Conservation (phyloP, 2,329 filamentous ascomycete genomes). For the Fusarium drepaniforme region DNA sequence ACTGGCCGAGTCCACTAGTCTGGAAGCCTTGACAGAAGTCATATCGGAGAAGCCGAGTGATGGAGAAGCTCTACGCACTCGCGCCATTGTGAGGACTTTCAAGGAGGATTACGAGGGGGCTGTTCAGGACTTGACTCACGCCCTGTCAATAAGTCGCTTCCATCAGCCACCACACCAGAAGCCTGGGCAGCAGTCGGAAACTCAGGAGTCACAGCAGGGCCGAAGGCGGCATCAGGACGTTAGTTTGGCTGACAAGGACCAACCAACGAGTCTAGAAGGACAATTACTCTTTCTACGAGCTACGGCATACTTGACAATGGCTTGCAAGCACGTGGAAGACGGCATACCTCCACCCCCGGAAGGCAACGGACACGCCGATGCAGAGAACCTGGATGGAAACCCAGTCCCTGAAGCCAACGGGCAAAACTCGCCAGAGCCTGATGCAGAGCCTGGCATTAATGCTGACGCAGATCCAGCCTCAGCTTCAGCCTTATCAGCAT, state of each 20-base stretch:
- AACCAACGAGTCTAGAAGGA: conserved; percentile 79
- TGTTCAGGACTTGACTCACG: conserved; percentile 76
- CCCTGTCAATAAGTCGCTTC: conserved; percentile 67
- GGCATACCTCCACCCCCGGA: conserved; percentile 56
- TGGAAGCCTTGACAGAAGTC: conserved; percentile 75
- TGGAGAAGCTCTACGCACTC: conserved; percentile 76
- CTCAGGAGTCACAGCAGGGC: conserved; percentile 47
- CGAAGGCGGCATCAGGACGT: conserved; percentile 49
- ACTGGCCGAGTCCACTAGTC: conserved; percentile 77
- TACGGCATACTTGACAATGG: conserved; percentile 77
- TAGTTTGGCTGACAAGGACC: conserved; percentile 58
- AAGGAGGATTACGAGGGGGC: conserved; percentile 81
- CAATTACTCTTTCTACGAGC: conserved; percentile 84
- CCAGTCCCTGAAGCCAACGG: conserved; percentile 3
- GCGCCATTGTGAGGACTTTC: conserved; percentile 80
- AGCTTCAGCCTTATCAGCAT: conserved; percentile 9
- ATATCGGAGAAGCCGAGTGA: conserved; percentile 74
- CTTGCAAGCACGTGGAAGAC: conserved; percentile 72
- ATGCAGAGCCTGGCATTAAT: conserved; percentile 4
- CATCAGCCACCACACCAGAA: conserved; percentile 65
- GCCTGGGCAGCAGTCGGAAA: conserved; percentile 64
- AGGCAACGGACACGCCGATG: conserved; percentile 8
- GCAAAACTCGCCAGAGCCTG: neutral
- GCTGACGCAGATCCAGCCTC: neutral
- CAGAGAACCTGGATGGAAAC: conserved; percentile 1